A percentile compares a stretch with the other conserved stretches of the same genome.
Evolutionary conservation across 2,329 filamentous ascomycete genomes (phyloP).

Genomic region (Colletotrichum gigasporum): DNA sequence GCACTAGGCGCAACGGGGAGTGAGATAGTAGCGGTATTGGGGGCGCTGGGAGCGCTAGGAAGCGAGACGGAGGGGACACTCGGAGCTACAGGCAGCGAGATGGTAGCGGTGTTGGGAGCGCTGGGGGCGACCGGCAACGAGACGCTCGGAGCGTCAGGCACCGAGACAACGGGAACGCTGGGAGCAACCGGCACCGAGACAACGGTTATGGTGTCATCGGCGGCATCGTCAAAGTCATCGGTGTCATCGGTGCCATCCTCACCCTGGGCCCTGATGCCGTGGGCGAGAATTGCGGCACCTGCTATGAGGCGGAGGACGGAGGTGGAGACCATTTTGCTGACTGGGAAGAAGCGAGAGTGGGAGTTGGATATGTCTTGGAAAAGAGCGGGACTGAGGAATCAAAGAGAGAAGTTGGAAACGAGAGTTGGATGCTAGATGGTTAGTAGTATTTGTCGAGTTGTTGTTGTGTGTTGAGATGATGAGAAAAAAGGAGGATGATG

Average conservation of each 20-base stretch:
- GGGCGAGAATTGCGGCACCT: conserved; percentile 6
- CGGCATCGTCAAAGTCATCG: background rate
- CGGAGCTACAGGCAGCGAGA: no score
- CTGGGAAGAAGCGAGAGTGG: background rate
- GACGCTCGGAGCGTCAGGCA: no score
- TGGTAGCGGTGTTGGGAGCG: no score
- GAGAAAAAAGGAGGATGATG: background rate
- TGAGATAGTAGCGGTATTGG: background rate
- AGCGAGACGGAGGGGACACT: no score
- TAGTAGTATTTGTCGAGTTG: no score
- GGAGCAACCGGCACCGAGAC: no score
- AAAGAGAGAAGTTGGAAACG: background rate
- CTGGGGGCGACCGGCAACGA: no score
- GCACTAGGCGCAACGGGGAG: background rate
- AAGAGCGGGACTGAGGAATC: no score
- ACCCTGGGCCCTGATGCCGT: conserved; percentile 18
- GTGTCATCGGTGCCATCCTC: background rate
- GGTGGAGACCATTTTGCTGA: conserved; percentile 5
- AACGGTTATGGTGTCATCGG: no score
- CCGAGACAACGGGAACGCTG: no score
- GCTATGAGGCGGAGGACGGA: conserved; percentile 1
- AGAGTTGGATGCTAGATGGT: background rate
- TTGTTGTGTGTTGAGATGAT: background rate
- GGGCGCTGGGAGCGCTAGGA: background rate
- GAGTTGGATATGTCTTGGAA: background rate